Evolutionary conservation across 371 early-diverging fungal genomes (phyloP), one percentile per base, ranked within the genome.

Genomic region (Smittium culicis): DNA sequence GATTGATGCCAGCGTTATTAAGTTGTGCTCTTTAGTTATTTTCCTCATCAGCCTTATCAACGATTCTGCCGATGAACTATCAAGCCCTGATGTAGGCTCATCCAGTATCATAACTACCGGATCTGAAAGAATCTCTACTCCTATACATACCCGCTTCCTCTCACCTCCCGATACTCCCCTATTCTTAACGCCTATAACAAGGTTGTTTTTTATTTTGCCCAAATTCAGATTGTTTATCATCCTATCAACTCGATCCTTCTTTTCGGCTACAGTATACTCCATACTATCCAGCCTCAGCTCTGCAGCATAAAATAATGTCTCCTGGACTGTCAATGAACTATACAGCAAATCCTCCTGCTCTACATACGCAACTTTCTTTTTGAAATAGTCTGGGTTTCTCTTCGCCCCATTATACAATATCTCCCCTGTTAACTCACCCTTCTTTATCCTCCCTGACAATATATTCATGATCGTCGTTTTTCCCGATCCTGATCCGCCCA

Each of bases 101-200:
- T 87, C 81, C 31, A 85, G 74, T 56, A 86, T 79, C 30, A 81
- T 61, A 20, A 82, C 67, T 0, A 65, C 60, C 57, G 85, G 85
- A 58, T 84, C 81, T 0, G 87, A 86, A 5, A 88, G 85, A 1
- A 90, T 79, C 72, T 92, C 93, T 76, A 87, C 81, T 16, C 88
- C 94, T 66, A 94, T 88, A 69, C 86, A 85, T 58, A 88, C 86
- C 17, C 91, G 82, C 75, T 92, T 92, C 58, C 88, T 80, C 71
- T 93, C 90, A 27, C 92, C 93, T 27, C 93, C 94, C 31, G 86
- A 85, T 16, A 92, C 81, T 1, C 89, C 90, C 27, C 88, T 81
- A 1, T 69, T 73, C 28, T 78, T 81, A 66, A 79, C 79, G 59
- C 86, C 81, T 27, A 90, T 91, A 55, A 91, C 88, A 16, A 70